Evolutionary conservation across 2,329 filamentous ascomycete genomes (phyloP), one percentile per base, ranked within the genome.

Genomic region (Penicillium sp.): DNA sequence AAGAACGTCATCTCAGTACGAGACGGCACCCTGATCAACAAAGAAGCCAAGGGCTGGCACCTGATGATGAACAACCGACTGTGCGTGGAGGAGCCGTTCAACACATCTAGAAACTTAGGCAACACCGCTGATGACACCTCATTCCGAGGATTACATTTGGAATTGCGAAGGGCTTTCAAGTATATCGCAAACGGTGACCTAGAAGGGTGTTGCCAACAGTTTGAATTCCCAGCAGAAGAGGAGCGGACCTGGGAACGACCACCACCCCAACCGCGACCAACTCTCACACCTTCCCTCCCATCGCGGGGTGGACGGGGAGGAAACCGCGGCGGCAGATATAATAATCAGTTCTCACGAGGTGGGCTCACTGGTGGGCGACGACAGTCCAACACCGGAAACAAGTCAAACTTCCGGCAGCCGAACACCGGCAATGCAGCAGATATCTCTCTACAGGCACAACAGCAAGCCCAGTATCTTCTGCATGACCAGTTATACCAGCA

Each of bases 11-110:
- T 97, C 37, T 97, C 94, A 1, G 88, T 99, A 47, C 86, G 92
- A 22, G 83, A 89, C 64, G 94, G 93, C 11, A 88, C 84, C 65
- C 76, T 92, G 53, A 77, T 96, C 53, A 86, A 87, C 9, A 93
- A 96, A 72, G 82, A 85, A 59, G 90, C 91, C 55, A 97, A 97
- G 78, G 87, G 87, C 26, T 97, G 94, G 94, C 85, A 92, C 67
- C 81, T 89, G 48, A 81, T 84, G 35, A 78, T 88, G 55, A 91
- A 92, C 67, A 94, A 96, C 67, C 86, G 89, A 60, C 82, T 99
- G 31, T 97, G 93, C 70, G 90, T 99, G 11, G 94, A 99, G 71
- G 94, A 99, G 72, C 94, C 94, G 0, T 99, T 99, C 80, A 99
- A 96, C 67, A 88, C 83, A 4, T 82, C 83, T 35, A 85, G 94